Conservation (phyloP, 140 eudicot species). For the Stevia rebaudiana region DNA sequence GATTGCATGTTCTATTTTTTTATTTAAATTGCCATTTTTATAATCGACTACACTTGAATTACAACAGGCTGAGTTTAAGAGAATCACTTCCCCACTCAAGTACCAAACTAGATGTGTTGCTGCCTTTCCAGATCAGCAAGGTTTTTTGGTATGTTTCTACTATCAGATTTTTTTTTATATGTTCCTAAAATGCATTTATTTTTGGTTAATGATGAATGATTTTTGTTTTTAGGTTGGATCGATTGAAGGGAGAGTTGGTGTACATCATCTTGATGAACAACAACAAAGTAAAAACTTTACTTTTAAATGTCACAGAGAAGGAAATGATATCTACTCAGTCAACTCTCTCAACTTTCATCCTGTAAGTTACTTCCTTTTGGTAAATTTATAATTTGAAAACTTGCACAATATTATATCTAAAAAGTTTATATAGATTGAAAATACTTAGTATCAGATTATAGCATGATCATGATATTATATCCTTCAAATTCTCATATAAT, state of each 20-base stretch:
- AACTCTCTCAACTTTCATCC: slow-evolving; percentile 90
- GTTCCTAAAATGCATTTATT: not conserved
- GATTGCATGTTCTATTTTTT: slow-evolving; percentile 1
- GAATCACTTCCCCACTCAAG: slow-evolving; percentile 71
- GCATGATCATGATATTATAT: not conserved
- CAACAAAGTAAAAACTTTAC: slow-evolving; percentile 84
- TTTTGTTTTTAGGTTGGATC: slow-evolving; percentile 72
- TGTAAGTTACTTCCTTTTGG: slow-evolving; percentile 42
- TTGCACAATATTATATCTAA: not conserved
- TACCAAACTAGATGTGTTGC: slow-evolving; percentile 95
- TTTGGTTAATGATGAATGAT: not conserved
- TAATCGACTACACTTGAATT: slow-evolving; percentile 2
- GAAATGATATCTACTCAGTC: slow-evolving; percentile 84
- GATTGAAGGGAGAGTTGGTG: slow-evolving; percentile 98
- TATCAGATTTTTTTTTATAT: not conserved
- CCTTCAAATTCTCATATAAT: not conserved
- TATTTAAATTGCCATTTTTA: not conserved
- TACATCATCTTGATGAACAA: slow-evolving; percentile 89
- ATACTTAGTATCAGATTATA: not conserved
- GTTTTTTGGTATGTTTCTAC: slow-evolving; percentile 66
- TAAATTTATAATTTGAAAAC: not conserved
- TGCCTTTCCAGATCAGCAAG: slow-evolving; percentile 98
- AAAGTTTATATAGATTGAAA: not conserved
- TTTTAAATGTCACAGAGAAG: slow-evolving; percentile 96
- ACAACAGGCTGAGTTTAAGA: slow-evolving; percentile 79